A percentile compares a stretch with the other conserved stretches of the same genome.
These are phyloP conservation scores for Escovopsis sp. DNA, from an alignment of 2,329 filamentous ascomycete genomes.

Conservation along the genomic window DNA sequence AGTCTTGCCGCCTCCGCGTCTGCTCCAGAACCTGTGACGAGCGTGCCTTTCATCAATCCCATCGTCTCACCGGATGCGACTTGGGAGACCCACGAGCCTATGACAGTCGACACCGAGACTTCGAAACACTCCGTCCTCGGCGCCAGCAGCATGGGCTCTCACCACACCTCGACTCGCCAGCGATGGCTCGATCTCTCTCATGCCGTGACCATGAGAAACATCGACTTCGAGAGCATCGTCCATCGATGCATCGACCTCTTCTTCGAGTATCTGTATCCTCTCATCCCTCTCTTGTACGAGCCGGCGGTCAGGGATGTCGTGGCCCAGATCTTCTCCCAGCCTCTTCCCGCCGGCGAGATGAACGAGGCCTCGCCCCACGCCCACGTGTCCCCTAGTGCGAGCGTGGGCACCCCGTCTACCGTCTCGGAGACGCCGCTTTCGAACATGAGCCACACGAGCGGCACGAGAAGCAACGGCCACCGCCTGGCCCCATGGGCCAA, in stretches of 20 bases:
- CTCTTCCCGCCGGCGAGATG: constrained; percentile 1
- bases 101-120: constrained; percentile 3
- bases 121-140: constrained; percentile 2
- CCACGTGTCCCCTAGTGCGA: constrained; percentile 4
- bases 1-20: constrained; percentile 3
- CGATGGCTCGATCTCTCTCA: constrained; percentile 15
- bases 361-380: constrained; percentile 5
- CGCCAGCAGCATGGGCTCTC: constrained; percentile 3
- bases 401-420: constrained; percentile 5
- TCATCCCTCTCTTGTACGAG: constrained; percentile 27
- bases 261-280: constrained; percentile 27
- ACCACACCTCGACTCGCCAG: constrained; percentile 10
- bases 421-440: constrained; percentile 2
- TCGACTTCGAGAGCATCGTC: constrained; percentile 13
- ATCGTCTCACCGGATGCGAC: constrained; percentile 4
- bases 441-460: constrained; percentile 2
- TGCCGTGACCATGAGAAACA: constrained; percentile 11
- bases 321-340: constrained; percentile 15
- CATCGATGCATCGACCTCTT: constrained; percentile 23
- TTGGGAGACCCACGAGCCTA: constrained; percentile 4
- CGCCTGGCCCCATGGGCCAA: constrained; percentile 18
- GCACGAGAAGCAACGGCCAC: constrained; percentile 2
- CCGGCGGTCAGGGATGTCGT: constrained; percentile 22
- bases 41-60: constrained; percentile 3
- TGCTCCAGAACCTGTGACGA: background rate